Conservation (phyloP, 805 yeast species). For the Cyberlindnera xishuangbannaensis region DNA sequence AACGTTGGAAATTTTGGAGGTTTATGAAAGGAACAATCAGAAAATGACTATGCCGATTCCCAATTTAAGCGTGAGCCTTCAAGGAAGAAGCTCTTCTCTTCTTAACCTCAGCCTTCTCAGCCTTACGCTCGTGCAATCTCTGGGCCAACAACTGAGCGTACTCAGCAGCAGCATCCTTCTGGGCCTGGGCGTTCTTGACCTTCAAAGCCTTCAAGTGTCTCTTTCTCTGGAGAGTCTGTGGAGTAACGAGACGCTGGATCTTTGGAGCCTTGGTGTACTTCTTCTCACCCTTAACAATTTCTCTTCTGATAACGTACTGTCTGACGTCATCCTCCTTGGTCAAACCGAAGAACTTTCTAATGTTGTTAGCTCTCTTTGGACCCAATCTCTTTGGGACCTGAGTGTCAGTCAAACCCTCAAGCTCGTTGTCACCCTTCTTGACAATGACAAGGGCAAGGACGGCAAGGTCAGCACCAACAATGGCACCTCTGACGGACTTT, state of each 20-base stretch:
- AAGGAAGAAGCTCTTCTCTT: constrained; percentile 99
- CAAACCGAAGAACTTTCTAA: constrained; percentile 99
- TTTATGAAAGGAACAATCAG: constrained; percentile 3
- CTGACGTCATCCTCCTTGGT: constrained; percentile 66
- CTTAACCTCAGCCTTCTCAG: constrained; percentile 96
- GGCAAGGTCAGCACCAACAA: constrained; percentile 95
- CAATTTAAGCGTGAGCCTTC: constrained; percentile 63
- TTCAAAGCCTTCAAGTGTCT: constrained; percentile 91
- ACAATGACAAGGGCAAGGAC: constrained; percentile 88
- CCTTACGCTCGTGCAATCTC: constrained; percentile 97
- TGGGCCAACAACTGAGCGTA: constrained; percentile 98
- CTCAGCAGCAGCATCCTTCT: constrained; percentile 99
- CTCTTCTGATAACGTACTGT: constrained; percentile 95
- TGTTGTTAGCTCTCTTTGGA: constrained; percentile 99
- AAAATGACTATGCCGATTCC: too few species aligned
- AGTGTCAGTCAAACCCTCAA: constrained; percentile 92
- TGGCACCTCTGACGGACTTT: constrained; percentile 99
- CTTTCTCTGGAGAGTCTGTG: constrained; percentile 99
- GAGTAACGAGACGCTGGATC: constrained; percentile 99
- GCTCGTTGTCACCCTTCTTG: constrained; percentile 96
- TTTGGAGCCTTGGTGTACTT: constrained; percentile 99
- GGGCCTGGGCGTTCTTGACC: constrained; percentile 95
- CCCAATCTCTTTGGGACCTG: constrained; percentile 98
- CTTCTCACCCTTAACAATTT: constrained; percentile 96
- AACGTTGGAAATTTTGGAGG: constrained; percentile 8